These are phyloP conservation scores for Calonectria henricotiae DNA, from an alignment of 2,329 filamentous ascomycete genomes.

Conservation along the genomic window DNA sequence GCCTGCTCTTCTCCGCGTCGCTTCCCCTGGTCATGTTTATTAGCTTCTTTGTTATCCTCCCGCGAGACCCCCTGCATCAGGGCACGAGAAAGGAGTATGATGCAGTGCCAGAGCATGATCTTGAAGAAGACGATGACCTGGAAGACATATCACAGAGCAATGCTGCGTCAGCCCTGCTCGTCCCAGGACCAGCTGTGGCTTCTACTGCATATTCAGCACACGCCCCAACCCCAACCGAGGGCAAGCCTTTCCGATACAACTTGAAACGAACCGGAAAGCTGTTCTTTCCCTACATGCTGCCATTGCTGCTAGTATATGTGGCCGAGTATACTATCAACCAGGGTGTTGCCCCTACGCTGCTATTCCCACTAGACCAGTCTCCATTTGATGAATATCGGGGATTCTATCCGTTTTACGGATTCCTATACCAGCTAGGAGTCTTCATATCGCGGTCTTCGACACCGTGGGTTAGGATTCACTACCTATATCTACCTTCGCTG, in stretches of 20 bases:
- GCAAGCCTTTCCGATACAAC: conserved; percentile 62
- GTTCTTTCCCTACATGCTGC: conserved; percentile 89
- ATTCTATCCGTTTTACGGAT: conserved; percentile 96
- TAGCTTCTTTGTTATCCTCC: conserved; percentile 89
- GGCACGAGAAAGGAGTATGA: conserved; percentile 69
- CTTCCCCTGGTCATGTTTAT: conserved; percentile 87
- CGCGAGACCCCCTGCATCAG: conserved; percentile 75
- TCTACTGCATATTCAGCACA: conserved; percentile 61
- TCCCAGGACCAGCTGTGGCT: conserved; percentile 61
- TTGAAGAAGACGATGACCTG: conserved; percentile 59
- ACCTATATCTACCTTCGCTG: conserved; percentile 85
- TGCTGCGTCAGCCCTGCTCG: conserved; percentile 67
- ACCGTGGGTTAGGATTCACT: conserved; percentile 86
- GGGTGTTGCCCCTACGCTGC: conserved; percentile 89
- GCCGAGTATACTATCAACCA: conserved; percentile 99
- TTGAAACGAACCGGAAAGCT: conserved; percentile 79
- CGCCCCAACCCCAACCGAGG: conserved; percentile 51
- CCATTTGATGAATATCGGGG: conserved; percentile 87
- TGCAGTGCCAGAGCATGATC: conserved; percentile 64
- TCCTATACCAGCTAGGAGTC: conserved; percentile 95
- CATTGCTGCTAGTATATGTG: conserved; percentile 91
- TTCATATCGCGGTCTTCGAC: conserved; percentile 95
- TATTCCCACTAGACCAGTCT: conserved; percentile 84
- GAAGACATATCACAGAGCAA: conserved; percentile 57
- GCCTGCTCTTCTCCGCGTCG: conserved; percentile 83